phyloP scores from a whole-genome alignment of 1,284 basidiomycete species.

The Naganishia sp. region DNA sequence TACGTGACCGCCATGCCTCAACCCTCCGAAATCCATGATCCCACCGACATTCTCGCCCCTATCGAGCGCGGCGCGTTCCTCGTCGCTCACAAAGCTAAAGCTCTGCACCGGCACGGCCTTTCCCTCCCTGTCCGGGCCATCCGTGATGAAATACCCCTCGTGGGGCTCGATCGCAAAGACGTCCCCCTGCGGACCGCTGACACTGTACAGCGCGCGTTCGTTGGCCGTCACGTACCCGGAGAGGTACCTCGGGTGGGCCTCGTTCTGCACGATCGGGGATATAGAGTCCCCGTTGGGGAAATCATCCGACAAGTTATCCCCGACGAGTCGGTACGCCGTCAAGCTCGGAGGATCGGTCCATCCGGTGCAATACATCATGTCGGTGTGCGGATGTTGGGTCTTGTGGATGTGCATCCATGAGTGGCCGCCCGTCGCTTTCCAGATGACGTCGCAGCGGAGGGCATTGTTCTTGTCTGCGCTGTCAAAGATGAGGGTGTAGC shows the following conservation, averaged over 20 bases:
- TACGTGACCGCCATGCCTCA: slow-evolving; percentile 46
- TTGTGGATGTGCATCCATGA: slow-evolving; percentile 44
- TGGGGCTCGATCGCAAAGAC: slow-evolving; percentile 44
- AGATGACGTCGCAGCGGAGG: slow-evolving; percentile 27
- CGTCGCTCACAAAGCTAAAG: slow-evolving; percentile 32
- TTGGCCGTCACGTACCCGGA: slow-evolving; percentile 47
- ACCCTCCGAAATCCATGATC: slow-evolving; percentile 47
- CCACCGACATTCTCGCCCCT: slow-evolving; percentile 32
- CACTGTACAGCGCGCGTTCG: slow-evolving; percentile 49
- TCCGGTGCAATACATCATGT: slow-evolving; percentile 43
- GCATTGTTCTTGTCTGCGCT: slow-evolving; percentile 32
- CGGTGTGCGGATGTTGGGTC: slow-evolving; percentile 18
- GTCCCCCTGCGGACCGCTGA: slow-evolving; percentile 53
- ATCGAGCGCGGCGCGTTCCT: slow-evolving; percentile 29
- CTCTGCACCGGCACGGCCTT: slow-evolving; percentile 32
- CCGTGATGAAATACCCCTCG: slow-evolving; percentile 41
- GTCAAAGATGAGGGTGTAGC: slow-evolving; percentile 45
- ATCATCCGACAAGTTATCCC: too few relatives aligned
- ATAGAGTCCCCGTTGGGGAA: not conserved
- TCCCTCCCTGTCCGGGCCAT: slow-evolving; percentile 13
- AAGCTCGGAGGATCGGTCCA: slow-evolving; percentile 44
- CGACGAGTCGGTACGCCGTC: slow-evolving; percentile 39
- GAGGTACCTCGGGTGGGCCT: slow-evolving; percentile 38
- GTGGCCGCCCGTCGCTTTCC: slow-evolving; percentile 42
- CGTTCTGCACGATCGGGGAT: slow-evolving; percentile 31